Evolutionary conservation across 1,284 basidiomycete genomes (phyloP).

Genomic region (Cutaneotrichosporon sp.): DNA sequence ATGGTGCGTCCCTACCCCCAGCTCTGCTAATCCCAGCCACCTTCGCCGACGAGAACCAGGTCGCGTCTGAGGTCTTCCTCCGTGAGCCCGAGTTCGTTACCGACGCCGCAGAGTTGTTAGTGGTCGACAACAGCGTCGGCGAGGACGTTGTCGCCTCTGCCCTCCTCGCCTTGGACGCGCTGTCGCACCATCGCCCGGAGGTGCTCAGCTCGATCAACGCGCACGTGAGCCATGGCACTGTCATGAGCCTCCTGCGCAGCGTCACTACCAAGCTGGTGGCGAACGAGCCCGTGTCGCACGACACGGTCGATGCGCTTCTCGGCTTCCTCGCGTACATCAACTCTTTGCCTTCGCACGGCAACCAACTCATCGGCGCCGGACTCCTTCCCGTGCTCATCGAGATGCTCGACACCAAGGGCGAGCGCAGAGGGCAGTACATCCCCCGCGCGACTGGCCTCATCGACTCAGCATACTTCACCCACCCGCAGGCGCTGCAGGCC

Average conservation of each 20-base stretch:
- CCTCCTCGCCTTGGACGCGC: constrained; percentile 83
- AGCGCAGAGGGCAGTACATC: constrained; percentile 42
- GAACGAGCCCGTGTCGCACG: constrained; percentile 63
- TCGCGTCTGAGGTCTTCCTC: constrained; percentile 75
- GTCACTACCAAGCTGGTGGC: constrained; percentile 70
- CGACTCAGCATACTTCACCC: constrained; percentile 80
- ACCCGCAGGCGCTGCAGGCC: constrained; percentile 77
- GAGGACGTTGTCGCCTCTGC: constrained; percentile 77
- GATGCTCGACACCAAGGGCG: constrained; percentile 67
- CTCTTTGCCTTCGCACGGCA: constrained; percentile 78
- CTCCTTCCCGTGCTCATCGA: constrained; percentile 86
- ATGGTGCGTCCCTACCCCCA: constrained; percentile 51
- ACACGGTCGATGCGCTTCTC: constrained; percentile 82
- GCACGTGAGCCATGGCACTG: constrained; percentile 91
- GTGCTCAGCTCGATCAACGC: constrained; percentile 90
- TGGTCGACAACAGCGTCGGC: constrained; percentile 60
- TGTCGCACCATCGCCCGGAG: constrained; percentile 82
- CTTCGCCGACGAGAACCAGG: constrained; percentile 71
- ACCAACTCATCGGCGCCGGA: constrained; percentile 97
- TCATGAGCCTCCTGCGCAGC: constrained; percentile 83
- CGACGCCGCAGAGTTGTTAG: constrained; percentile 85
- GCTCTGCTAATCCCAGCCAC: constrained; percentile 59
- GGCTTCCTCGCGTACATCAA: constrained; percentile 86
- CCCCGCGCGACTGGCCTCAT: constrained; percentile 77
- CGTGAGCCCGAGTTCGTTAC: constrained; percentile 90